phyloP scores from a whole-genome alignment of 176 grass and related monocot genomes.

The Musa itinerans region DNA sequence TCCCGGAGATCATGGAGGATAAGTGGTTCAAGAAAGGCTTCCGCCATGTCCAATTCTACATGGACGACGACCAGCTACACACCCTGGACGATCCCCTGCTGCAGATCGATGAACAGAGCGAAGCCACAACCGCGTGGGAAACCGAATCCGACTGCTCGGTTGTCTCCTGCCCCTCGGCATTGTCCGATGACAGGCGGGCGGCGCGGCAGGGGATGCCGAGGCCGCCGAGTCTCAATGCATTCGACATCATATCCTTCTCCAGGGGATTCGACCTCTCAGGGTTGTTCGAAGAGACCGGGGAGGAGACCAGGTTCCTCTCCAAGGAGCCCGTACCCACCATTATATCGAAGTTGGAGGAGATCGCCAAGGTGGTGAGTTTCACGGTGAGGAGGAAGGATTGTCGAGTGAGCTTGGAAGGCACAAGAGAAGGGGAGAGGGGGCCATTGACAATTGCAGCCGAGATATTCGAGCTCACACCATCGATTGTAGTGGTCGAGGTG shows the following conservation, averaged over 20 bases:
- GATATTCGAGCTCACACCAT: slow-evolving; percentile 18
- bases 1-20: slow-evolving; percentile 12
- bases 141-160: slow-evolving; percentile 10
- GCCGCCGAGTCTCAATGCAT: slow-evolving; percentile 10
- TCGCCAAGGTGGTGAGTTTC: slow-evolving; percentile 9
- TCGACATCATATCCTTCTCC: slow-evolving; percentile 18
- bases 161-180: background rate
- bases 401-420: slow-evolving; percentile 17
- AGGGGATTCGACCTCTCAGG: slow-evolving; percentile 12
- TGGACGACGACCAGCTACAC: slow-evolving; percentile 2
- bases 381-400: slow-evolving; percentile 9
- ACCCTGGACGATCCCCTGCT: background rate
- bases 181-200: background rate
- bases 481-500: slow-evolving; percentile 8
- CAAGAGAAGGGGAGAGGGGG: slow-evolving; percentile 7
- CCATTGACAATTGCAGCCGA: slow-evolving; percentile 15
- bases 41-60: slow-evolving; percentile 4
- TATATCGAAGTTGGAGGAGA: slow-evolving; percentile 17
- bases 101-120: background rate
- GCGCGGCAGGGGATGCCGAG: background rate
- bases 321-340: background rate
- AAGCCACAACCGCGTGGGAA: background rate
- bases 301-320: slow-evolving; percentile 11
- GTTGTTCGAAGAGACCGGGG: slow-evolving; percentile 10
- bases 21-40: slow-evolving; percentile 16